These are phyloP conservation scores for Silene uniflora DNA, from an alignment of 148 eudicot species.

Conservation along the genomic window DNA sequence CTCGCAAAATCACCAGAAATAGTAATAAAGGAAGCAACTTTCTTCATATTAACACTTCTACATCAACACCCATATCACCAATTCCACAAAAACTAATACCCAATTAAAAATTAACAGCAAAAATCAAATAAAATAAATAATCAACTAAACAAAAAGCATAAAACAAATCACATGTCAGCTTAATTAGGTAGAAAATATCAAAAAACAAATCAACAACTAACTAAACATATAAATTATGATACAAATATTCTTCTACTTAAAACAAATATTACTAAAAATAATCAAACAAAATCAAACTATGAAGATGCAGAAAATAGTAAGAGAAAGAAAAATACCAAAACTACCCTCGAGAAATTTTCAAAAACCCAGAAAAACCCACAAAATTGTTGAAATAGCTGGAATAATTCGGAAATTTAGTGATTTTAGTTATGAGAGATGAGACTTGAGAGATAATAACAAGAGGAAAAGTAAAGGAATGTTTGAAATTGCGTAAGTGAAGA, in stretches of 20 bases:
- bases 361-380: background rate
- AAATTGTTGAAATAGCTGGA: background rate
- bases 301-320: conserved; percentile 10
- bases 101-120: background rate
- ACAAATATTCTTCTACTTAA: background rate
- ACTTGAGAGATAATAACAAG: background rate
- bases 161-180: background rate
- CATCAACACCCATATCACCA: background rate
- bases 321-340: conserved; percentile 3
- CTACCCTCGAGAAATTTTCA: background rate
- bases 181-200: background rate
- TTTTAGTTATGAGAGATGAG: background rate
- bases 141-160: too few species aligned
- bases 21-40: conserved; percentile 4
- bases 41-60: background rate
- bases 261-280: background rate
- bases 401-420: too few species aligned
- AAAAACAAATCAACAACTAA: conserved; percentile 2
- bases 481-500: conserved; percentile 1
- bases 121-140: background rate
- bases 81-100: background rate
- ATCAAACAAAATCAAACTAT: background rate
- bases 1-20: background rate
- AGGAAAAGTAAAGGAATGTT: background rate
- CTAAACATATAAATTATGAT: background rate